Base-by-base conservation (phyloP, 176 grass and related monocot species). In the Dendrocalamus sinicus region DNA sequence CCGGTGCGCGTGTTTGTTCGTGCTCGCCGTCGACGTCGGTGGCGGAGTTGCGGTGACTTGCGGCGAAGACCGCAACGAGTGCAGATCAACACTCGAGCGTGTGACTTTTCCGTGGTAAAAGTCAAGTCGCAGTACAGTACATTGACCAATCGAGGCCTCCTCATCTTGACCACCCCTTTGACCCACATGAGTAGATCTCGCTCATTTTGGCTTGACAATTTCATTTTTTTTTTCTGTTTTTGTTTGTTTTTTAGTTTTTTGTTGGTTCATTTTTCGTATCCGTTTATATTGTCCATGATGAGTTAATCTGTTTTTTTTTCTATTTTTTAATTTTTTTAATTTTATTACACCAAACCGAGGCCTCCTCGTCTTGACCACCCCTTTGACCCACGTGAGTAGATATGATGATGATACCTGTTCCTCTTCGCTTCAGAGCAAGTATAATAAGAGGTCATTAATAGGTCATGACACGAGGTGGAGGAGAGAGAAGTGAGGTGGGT, bases 21-120 rank as follows among this genome's bases (percentile, higher is more conserved):
- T 46, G 68, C 16, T 41, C 58, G n/a, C 67, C 77, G 67, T 52
- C 73, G 76, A 65, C 32, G 78, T 12, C 79, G 32, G 66, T 19
- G 79, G 53, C 8, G 1, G 28, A 6, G 54, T 28, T 12, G 30
- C 48, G 23, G 22, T 53, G 79, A 23, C 24, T 13, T 8, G 57
- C n/a, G 7, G 76, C 28, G 4, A 20, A n/a, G 40, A 12, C 19
- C 10, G 19, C 46, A 15, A 52, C 12, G 17, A 35, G 54, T 8
- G 80, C 67, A 15, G 20, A 68, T 2, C 9, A 13, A 35, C 2
- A 45, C 22, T 72, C 11, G 24, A 64, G 61, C 11, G 24, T 30
- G 61, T 30, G 61, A 64, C 61, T 11, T 22, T 2, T 0, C 10
- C 22, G 22, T 23, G 11, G 57, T 60, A 12, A 9, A 60, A 60